Evolutionary conservation across 2,329 filamentous ascomycete genomes (phyloP), one percentile per base, ranked within the genome.

Genomic region (Paecilomyces niveus): DNA sequence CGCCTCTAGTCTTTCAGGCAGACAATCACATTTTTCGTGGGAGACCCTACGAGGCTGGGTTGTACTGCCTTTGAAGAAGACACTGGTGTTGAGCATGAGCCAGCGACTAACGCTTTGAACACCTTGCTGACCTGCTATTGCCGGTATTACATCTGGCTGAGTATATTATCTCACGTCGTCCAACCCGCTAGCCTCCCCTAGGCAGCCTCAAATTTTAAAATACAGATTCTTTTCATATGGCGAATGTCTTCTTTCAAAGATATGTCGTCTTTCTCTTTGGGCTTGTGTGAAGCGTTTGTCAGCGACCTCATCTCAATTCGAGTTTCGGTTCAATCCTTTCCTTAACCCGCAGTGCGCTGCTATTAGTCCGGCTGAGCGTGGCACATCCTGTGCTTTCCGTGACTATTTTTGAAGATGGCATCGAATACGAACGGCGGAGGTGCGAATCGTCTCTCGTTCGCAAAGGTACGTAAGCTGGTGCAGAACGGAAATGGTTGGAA

Each of bases 401-500:
- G 39, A 45, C 39, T 45, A n/a, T 39, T n/a, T 45, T 57, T 55
- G 54, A 65, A 59, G 57, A 75, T 75, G 72, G 64, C 67, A 63
- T 70, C 72, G 29, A 65, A 72, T 55, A 64, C 63, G 58, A 64
- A 67, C 56, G 62, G 66, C 35, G 58, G 62, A 57, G 68, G 65
- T 63, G 66, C 68, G 39, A 60, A 65, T 56, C 67, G 68, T 74
- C 82, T 87, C 66, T 90, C 88, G 51, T 92, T 92, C 80, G 89
- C 89, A 75, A 91, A 89, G 83, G 89, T 90, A 78, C 59, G 79
- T 67, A 32, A 26, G 32, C 50, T 15, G 57, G 26, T 45, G 54
- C 59, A 21, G 51, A 49, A 26, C 54, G 70, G 50, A 54, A 51
- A 18, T 55, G 18, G 18, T 15, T 6, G 35, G 24, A 54, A 56